A percentile compares a stretch with the other conserved stretches of the same genome.
Evolutionary conservation across 176 grass and related monocot genomes (phyloP).

Genomic region (Echinochloa phyllopogon): DNA sequence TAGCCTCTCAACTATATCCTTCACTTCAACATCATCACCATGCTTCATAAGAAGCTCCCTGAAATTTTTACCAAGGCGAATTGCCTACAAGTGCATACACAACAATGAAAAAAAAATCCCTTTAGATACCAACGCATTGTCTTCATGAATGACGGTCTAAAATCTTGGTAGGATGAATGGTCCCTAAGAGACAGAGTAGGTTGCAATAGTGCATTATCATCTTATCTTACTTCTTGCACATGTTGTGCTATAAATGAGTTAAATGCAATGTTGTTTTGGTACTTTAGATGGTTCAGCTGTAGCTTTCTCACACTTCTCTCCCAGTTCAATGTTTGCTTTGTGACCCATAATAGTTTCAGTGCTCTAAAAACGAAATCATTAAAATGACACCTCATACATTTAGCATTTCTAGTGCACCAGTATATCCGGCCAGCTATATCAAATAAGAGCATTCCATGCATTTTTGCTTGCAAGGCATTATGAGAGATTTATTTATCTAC

Average conservation of each 20-base stretch:
- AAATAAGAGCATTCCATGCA: neutral
- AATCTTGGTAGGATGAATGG: constrained; percentile 35
- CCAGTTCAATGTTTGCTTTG: constrained; percentile 12
- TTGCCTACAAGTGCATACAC: constrained; percentile 48
- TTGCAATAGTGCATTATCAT: constrained; percentile 43
- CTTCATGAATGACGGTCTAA: constrained; percentile 14
- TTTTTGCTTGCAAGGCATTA: constrained; percentile 2
- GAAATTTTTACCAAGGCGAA: constrained; percentile 64
- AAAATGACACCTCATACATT: constrained; percentile 1
- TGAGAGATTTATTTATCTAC: neutral
- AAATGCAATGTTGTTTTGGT: constrained; percentile 34
- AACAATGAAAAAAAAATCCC: constrained; percentile 27
- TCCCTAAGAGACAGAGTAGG: constrained; percentile 43
- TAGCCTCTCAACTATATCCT: constrained; percentile 69
- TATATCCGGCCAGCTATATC: neutral
- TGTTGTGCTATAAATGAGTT: constrained; percentile 41
- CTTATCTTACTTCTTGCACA: constrained; percentile 35
- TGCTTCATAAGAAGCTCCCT: constrained; percentile 67
- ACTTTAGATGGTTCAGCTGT: constrained; percentile 36
- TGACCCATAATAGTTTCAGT: neutral
- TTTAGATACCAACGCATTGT: constrained; percentile 6
- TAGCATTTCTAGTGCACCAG: neutral
- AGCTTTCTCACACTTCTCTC: constrained; percentile 35
- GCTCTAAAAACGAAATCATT: constrained; percentile 1
- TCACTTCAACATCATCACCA: constrained; percentile 58